Conservation (phyloP, 2,329 filamentous ascomycete genomes). For the Tetracladium maxilliforme region DNA sequence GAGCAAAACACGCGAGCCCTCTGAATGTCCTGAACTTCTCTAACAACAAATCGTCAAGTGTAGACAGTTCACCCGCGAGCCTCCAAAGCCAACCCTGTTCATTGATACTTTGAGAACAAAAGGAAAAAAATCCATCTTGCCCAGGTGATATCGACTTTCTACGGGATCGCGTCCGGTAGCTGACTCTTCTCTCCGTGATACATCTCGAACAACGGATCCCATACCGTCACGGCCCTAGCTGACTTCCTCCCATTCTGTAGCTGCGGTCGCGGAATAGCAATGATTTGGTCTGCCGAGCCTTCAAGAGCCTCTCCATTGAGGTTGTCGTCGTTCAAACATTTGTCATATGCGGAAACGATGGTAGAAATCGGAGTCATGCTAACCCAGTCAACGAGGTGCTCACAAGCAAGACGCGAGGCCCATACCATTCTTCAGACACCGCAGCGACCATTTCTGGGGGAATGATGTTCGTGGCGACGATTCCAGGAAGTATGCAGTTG, state of each 20-base stretch:
- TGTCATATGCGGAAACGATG: slow-evolving; percentile 27
- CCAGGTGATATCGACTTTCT: no score
- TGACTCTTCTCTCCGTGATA: slow-evolving; percentile 25
- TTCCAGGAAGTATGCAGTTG: slow-evolving; percentile 31
- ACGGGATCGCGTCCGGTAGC: slow-evolving; percentile 21
- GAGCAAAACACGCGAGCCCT: no score
- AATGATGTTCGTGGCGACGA: slow-evolving; percentile 27
- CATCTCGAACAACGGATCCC: slow-evolving; percentile 29
- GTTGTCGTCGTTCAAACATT: slow-evolving; percentile 26
- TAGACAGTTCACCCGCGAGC: no score
- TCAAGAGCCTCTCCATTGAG: slow-evolving; percentile 28
- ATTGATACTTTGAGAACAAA: no score
- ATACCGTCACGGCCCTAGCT: slow-evolving; percentile 26
- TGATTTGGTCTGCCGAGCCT: slow-evolving; percentile 23
- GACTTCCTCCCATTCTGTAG: slow-evolving; percentile 24
- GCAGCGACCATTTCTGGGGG: slow-evolving; percentile 26
- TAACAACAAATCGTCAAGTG: no score
- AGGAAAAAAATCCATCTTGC: no score
- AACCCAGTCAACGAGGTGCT: neutral
- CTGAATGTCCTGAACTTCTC: no score
- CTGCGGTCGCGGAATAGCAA: slow-evolving; percentile 19
- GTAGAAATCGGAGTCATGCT: slow-evolving; percentile 25
- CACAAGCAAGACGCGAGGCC: slow-evolving; percentile 1
- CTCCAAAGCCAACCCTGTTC: no score
- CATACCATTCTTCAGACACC: slow-evolving; percentile 18